Evolutionary conservation across 345 rosid species (phyloP).

Genomic region (Bruguiera parviflora): DNA sequence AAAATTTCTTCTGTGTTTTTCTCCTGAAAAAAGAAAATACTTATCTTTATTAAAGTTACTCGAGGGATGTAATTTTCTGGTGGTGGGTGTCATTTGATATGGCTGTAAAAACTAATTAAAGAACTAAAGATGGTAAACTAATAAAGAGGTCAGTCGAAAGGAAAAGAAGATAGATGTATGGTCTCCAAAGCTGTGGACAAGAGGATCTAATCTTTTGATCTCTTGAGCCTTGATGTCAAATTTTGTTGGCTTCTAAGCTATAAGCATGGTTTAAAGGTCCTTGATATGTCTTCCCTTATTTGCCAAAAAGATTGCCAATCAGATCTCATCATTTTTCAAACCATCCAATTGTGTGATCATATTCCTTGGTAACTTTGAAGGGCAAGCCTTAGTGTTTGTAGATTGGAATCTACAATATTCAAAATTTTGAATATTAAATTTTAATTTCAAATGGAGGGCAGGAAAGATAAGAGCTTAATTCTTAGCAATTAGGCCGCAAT

Average conservation of each 20-base stretch:
- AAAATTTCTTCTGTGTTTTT: too few relatives aligned
- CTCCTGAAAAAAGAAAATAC: too few relatives aligned
- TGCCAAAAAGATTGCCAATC: constrained; percentile 8
- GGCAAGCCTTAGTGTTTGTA: too few relatives aligned
- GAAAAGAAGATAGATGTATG: constrained; percentile 37
- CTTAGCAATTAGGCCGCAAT: too few relatives aligned
- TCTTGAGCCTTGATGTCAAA: constrained; percentile 25
- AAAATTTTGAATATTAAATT: too few relatives aligned
- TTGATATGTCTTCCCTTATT: constrained; percentile 19
- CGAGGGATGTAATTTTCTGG: constrained; percentile 16
- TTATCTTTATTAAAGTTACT: too few relatives aligned
- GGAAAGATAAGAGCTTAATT: too few relatives aligned
- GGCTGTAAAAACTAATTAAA: not conserved
- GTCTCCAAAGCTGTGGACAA: constrained; percentile 61
- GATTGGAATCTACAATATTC: too few relatives aligned
- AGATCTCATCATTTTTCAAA: constrained; percentile 22
- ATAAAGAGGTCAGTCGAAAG: constrained; percentile 15
- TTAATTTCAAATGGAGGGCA: too few relatives aligned
- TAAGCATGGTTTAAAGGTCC: constrained; percentile 31
- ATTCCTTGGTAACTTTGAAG: not conserved
- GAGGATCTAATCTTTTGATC: constrained; percentile 52
- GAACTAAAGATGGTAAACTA: constrained; percentile 6
- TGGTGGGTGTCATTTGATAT: constrained; percentile 1
- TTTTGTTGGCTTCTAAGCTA: constrained; percentile 35
- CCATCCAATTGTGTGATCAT: not conserved